Evolutionary conservation across 306 rosid species (phyloP).

Genomic region (Trifolium subterraneum): DNA sequence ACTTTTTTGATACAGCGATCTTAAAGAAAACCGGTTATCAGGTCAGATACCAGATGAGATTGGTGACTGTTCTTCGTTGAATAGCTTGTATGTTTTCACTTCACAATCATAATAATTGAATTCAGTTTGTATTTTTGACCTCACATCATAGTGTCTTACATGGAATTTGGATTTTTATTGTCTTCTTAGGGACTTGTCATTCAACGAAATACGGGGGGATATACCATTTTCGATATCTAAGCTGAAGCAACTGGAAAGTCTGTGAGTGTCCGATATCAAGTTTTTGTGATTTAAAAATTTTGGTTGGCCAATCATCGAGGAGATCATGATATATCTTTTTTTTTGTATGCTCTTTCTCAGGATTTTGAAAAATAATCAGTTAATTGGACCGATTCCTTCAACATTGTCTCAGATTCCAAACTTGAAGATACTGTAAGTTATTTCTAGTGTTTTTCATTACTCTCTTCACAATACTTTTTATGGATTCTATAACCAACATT

Average conservation of each 20-base stretch:
- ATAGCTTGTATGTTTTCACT: conserved; percentile 61
- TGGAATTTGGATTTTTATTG: conserved; percentile 5
- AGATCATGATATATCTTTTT: background rate
- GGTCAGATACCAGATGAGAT: conserved; percentile 99
- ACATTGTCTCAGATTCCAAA: conserved; percentile 97
- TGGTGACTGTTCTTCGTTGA: conserved; percentile 85
- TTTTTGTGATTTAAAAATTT: background rate
- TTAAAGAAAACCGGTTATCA: conserved; percentile 72
- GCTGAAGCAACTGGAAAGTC: conserved; percentile 80
- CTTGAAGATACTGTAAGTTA: conserved; percentile 86
- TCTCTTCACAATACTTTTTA: background rate
- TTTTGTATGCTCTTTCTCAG: conserved; percentile 45
- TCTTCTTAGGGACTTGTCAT: conserved; percentile 54
- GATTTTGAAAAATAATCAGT: conserved; percentile 74
- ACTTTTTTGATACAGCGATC: conserved; percentile 64
- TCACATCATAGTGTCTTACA: background rate
- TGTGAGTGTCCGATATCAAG: conserved; percentile 63
- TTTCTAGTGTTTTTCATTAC: background rate
- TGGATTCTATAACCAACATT: conserved; percentile 14
- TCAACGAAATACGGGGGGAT: conserved; percentile 84
- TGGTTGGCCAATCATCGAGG: background rate
- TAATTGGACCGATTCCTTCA: conserved; percentile 95
- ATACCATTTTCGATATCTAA: conserved; percentile 93
- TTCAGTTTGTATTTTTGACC: conserved; percentile 15
- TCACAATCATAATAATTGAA: background rate